These are phyloP conservation scores for Rhizopus delemar DNA, from an alignment of 371 early-diverging fungal species.

Conservation along the genomic window DNA sequence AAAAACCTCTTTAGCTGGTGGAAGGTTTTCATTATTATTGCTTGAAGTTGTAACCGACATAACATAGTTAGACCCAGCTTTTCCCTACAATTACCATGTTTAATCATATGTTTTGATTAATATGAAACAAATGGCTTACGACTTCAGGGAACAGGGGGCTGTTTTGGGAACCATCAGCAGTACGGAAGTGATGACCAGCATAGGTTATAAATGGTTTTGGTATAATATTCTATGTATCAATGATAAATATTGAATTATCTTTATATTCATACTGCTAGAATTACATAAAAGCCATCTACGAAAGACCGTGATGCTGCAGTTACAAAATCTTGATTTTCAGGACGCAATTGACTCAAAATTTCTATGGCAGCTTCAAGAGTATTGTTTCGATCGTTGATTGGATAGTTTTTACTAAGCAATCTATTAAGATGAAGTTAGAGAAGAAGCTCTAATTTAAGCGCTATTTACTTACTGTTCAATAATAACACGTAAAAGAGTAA, in stretches of 20 bases:
- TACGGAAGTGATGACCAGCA: constrained; percentile 44
- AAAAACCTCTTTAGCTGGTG: constrained; percentile 37
- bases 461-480: constrained; percentile 34
- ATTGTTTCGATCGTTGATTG: constrained; percentile 45
- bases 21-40: constrained; percentile 31
- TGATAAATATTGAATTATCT: not conserved
- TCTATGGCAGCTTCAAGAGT: constrained; percentile 47
- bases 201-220: constrained; percentile 42
- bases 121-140: constrained; percentile 25
- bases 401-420: constrained; percentile 36
- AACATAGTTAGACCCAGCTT: constrained; percentile 44
- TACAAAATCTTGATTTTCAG: constrained; percentile 36
- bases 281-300: constrained; percentile 34
- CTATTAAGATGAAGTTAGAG: constrained; percentile 11
- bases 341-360: constrained; percentile 36
- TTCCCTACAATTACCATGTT: constrained; percentile 26
- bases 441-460: not conserved
- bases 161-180: constrained; percentile 55
- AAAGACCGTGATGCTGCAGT: constrained; percentile 31
- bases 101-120: no score
- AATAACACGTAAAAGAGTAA: constrained; percentile 24
- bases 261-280: not conserved
- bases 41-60: constrained; percentile 33
- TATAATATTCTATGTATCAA: constrained; percentile 33
- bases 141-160: constrained; percentile 36